Evolutionary conservation across 192 early-diverging fungal genomes (phyloP).

Genomic region (Coemansia erecta): DNA sequence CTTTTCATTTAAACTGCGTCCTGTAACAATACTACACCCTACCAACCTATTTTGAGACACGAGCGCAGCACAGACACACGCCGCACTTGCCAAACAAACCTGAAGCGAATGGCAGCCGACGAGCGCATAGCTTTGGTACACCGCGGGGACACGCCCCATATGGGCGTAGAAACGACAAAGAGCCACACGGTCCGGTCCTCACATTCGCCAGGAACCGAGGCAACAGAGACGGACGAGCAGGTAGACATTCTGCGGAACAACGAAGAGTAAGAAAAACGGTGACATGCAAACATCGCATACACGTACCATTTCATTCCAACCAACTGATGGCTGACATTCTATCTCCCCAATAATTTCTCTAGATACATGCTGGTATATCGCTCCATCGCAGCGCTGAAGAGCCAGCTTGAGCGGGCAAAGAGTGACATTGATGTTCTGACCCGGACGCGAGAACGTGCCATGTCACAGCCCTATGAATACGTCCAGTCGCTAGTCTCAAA

Average conservation of each 20-base stretch:
- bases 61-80: no score
- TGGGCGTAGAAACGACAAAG: slow-evolving; percentile 4
- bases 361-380: slow-evolving; percentile 46
- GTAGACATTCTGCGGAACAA: slow-evolving; percentile 38
- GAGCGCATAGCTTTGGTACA: slow-evolving; percentile 19
- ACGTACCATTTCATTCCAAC: not conserved
- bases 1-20: no score
- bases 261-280: slow-evolving; percentile 24
- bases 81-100: not conserved
- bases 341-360: not conserved
- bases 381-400: slow-evolving; percentile 38
- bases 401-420: slow-evolving; percentile 42
- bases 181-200: not conserved
- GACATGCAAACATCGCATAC: not conserved
- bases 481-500: slow-evolving; percentile 24
- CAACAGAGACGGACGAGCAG: not conserved
- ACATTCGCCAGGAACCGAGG: slow-evolving; percentile 13
- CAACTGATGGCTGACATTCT: not conserved
- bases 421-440: slow-evolving; percentile 42
- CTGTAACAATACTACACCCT: no score
- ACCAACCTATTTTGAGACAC: no score
- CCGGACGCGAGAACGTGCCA: slow-evolving; percentile 22
- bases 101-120: slow-evolving; percentile 17
- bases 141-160: not conserved
- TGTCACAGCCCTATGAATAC: slow-evolving; percentile 33